Base-by-base conservation (phyloP, 2,329 filamentous ascomycete species). In the Sclerotinia borealis region DNA sequence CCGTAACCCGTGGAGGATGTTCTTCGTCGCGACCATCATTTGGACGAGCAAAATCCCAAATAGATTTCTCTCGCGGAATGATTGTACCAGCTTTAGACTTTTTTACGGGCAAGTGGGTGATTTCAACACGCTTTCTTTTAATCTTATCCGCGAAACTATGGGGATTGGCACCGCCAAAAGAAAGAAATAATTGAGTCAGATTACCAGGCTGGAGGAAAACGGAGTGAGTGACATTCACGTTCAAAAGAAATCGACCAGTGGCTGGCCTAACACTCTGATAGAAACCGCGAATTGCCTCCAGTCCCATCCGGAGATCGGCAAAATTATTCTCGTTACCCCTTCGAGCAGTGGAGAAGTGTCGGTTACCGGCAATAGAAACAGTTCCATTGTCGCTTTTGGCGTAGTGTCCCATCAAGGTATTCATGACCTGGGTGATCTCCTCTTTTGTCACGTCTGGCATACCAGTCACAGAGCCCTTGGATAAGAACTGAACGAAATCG, bases 191-290 rank as follows among this genome's bases (percentile, higher is more conserved):
- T n/a, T 67, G 39, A 3, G 58, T 61, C 25, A 86, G 72, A 3
- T 75, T 72, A 0, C 77, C 77, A 2, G 77, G 68, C 66, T 82
- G 77, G 72, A 85, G 85, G 69, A 85, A 87, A 0, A 84, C 83
- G 2, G 79, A 78, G 50, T 82, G 81, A 10, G 83, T 83, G 31
- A 88, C 84, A 64, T 89, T 86, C 3, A 88, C 76, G 63, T 89
- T 89, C 15, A 88, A 72, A 0, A 89, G 71, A 5, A 88, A 75
- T 4, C 85, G 79, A 45, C 79, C 80, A 17, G 83, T 82, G 3
- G 83, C 81, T 2, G 83, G 80, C 6, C 86, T 82, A 36, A 85
- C 81, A 69, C 84, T 87, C 13, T 84, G 77, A 69, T 83, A 88
- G 73, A 83, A 89, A 0, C 86, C 86, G 48, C 85, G 79, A 4